Evolutionary conservation across 2,329 filamentous ascomycete genomes (phyloP), one percentile per base, ranked within the genome.

Genomic region (Ceratocystis alfenasii): DNA sequence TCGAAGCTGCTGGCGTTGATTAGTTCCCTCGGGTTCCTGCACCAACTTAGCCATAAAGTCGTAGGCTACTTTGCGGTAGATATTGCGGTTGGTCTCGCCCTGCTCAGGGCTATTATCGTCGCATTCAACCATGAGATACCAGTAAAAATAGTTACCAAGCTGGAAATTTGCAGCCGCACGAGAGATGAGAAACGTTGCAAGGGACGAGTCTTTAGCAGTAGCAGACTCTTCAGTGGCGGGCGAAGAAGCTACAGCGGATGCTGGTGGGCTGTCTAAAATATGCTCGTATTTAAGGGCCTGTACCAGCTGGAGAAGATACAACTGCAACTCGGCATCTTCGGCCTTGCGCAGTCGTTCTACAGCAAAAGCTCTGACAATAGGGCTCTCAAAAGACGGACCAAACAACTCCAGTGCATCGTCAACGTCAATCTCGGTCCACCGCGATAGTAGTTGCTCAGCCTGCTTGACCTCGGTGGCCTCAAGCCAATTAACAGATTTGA

Each of bases 61-160:
- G 72, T 91, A 99, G 67, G 94, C 92, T 7, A 99, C 89, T 71
- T 93, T 91, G 33, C 89, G 87, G 75, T 96, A 99, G 20, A 97
- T 85, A 69, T 89, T 89, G 59, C 89, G 87, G 72, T 93, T 88
- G 66, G 87, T 85, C 3, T 84, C 80, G 25, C 85, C 82, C 70
- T 92, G 89, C 55, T 90, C 87, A 2, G 85, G 84, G 69, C 88
- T 91, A 67, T 81, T 79, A 73, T 96, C 93, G 70, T 95, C 90
- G 70, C 92, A 95, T 76, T 99, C 95, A 1, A 99, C 94, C 86
- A 96, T 96, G 1, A 99, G 81, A 74, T 97, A 99, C 94, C 94
- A 99, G 74, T 96, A 90, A 65, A 99, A 84, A 76, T 95, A 96
- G 73, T 95, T 99, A 36, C 93, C 94, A 1, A 99, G 81, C 68